Percentiles rank a stretch among this genome's conserved stretches.
phyloP scores from a whole-genome alignment of 495 filamentous ascomycete species.

The Penicillium pancosmium region DNA sequence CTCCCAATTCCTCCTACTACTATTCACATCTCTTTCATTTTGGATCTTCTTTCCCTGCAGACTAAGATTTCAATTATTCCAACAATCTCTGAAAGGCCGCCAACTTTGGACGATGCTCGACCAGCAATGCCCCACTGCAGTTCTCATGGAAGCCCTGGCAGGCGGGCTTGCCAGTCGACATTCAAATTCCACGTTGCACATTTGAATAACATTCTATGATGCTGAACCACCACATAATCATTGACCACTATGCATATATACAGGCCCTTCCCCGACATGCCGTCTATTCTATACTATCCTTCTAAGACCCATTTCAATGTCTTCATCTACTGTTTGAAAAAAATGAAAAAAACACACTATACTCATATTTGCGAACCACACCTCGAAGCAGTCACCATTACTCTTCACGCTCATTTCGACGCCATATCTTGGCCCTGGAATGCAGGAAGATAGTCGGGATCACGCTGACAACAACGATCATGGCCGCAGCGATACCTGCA shows the following conservation, averaged over 20 bases:
- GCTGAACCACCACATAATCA: not conserved
- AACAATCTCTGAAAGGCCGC: not conserved
- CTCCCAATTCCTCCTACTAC: not conserved
- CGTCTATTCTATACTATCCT: not conserved
- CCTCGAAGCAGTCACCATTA: not conserved
- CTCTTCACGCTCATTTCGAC: conserved; percentile 14
- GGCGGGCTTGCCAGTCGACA: not conserved
- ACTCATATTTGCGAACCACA: too few relatives aligned
- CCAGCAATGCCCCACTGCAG: not conserved
- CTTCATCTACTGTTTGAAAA: too few relatives aligned
- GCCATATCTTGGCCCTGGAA: conserved; percentile 30
- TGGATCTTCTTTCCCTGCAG: not conserved
- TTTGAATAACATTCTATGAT: not conserved
- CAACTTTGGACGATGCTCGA: not conserved
- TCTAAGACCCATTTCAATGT: not conserved
- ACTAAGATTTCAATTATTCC: not conserved
- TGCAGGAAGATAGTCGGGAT: conserved; percentile 40
- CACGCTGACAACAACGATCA: conserved; percentile 41
- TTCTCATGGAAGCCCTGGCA: too few relatives aligned
- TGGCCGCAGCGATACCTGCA: conserved; percentile 35
- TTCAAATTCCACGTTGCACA: not conserved
- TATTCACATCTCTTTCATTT: conserved; percentile 3
- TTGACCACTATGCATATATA: conserved; percentile 2
- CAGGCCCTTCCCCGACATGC: not conserved
- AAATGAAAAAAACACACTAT: too few relatives aligned